Conservation (phyloP, 1,284 basidiomycete species). For the Coniferiporia weirii region DNA sequence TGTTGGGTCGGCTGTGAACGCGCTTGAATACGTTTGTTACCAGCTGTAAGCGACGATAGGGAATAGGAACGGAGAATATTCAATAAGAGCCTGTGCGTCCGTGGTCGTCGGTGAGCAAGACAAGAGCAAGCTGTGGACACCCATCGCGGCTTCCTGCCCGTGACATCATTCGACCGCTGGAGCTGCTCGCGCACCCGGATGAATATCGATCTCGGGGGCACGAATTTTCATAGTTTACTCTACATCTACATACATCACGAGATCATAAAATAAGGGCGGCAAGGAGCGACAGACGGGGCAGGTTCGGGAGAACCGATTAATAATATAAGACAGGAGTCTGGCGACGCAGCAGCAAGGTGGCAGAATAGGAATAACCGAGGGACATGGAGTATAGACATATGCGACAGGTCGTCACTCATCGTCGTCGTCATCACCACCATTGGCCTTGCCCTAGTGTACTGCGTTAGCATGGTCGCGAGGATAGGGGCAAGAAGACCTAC, state of each 20-base stretch:
- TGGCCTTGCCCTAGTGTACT: slow-evolving; percentile 40
- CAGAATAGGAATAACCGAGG: neutral
- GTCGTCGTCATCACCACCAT: slow-evolving; percentile 50
- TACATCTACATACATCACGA: slow-evolving; percentile 17
- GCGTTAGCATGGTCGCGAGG: slow-evolving; percentile 18
- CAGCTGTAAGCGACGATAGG: no score
- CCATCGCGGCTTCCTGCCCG: neutral
- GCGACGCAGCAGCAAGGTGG: neutral
- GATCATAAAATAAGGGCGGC: slow-evolving; percentile 2
- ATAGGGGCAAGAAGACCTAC: slow-evolving; percentile 33
- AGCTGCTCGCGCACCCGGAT: neutral
- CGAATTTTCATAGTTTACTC: slow-evolving; percentile 4
- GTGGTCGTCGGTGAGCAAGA: neutral
- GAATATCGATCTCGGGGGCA: no score
- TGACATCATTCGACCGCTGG: neutral
- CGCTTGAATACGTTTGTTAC: no score
- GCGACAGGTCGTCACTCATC: slow-evolving; percentile 25
- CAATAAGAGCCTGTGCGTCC: neutral
- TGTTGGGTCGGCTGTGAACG: no score
- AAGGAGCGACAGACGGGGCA: neutral
- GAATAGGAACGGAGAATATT: no score
- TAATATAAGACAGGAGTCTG: neutral
- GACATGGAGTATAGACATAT: neutral
- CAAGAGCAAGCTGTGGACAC: neutral
- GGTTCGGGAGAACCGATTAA: slow-evolving; percentile 2